Evolutionary conservation across 257 asterid species (phyloP).

Genomic region (Dorcoceras hygrometricum): DNA sequence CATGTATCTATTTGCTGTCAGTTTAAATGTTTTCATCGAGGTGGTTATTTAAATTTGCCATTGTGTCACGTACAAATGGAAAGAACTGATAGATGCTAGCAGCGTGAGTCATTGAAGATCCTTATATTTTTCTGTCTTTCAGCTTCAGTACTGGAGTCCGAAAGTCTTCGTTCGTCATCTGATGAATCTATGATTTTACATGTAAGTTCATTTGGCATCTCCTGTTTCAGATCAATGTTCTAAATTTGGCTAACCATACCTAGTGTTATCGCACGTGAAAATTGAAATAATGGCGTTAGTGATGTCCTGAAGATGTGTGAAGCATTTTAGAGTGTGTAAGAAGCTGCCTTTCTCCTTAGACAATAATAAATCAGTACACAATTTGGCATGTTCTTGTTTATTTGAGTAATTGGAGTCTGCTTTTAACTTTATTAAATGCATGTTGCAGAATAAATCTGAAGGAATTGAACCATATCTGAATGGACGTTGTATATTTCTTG

Average conservation of each 20-base stretch:
- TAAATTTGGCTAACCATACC: background rate
- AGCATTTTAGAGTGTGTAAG: background rate
- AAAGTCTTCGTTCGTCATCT: conserved; percentile 31
- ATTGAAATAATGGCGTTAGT: background rate
- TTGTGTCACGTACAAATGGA: background rate
- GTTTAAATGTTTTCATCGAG: background rate
- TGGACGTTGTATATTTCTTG: conserved; percentile 80
- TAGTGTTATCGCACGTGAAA: background rate
- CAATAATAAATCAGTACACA: conserved; percentile 4
- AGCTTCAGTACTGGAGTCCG: conserved; percentile 62
- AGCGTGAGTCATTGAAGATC: conserved; percentile 17
- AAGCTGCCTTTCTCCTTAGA: conserved; percentile 11
- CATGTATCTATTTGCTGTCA: background rate
- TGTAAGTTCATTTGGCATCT: conserved; percentile 39
- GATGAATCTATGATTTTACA: conserved; percentile 51
- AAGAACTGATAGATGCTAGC: conserved; percentile 7
- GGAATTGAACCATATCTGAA: conserved; percentile 58
- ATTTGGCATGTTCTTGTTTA: conserved; percentile 12
- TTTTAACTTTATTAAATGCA: conserved; percentile 27
- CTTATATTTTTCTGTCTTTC: conserved; percentile 18
- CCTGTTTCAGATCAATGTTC: background rate
- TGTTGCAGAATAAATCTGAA: conserved; percentile 67
- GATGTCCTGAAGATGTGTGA: background rate
- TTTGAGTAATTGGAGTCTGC: conserved; percentile 19
- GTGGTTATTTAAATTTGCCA: background rate